Evolutionary conservation across 106 monocot genomes (phyloP), one percentile per base, ranked within the genome.

Genomic region (Dendrobium huoshanense): DNA sequence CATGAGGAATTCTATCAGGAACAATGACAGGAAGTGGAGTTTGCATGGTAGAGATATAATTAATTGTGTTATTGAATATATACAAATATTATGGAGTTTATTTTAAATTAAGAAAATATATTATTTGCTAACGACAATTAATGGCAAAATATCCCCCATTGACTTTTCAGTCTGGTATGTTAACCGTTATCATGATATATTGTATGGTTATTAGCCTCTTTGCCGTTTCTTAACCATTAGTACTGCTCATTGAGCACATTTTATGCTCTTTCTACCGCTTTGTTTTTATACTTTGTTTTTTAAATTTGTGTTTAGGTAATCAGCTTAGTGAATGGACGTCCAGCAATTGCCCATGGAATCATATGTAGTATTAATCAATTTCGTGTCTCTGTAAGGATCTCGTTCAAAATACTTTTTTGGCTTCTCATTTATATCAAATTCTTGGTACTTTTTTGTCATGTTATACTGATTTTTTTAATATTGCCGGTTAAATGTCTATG

Each of bases 321-420:
- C 72, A 93, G 95, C 81, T 90, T 92, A 19, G 78, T 88, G 85
- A 87, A 89, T 83, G 97, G 94, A 20, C 89, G 86, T 42, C 79
- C 79, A 83, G 89, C 92, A 74, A 82, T 99, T 89, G 88, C 91
- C 86, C 89, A 79, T 74, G 98, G 98, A 79, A 79, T 91, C 45
- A 87, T 99, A 79, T 75, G 77, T 55, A 85, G 87, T 72, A 86
- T 95, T 75, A 82, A 72, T 81, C 77, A 78, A 2, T 33, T 48
- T 74, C 76, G 55, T 83, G 76, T 95, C 80, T 89, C 92, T 40
- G 98, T 99, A 90, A 85, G 85, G 40, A 75, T 45, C 73, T 55
- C 47, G 22, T 68, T 67, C 4, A 18, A 29, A 77, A 22, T 70
- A 10, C 64, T 24, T 22, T 5, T n/a, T 70, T 70, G 33, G 27